These are phyloP conservation scores for Epipyxis sp. DNA, from an alignment of 108 stramenopile species.

Conservation along the genomic window DNA sequence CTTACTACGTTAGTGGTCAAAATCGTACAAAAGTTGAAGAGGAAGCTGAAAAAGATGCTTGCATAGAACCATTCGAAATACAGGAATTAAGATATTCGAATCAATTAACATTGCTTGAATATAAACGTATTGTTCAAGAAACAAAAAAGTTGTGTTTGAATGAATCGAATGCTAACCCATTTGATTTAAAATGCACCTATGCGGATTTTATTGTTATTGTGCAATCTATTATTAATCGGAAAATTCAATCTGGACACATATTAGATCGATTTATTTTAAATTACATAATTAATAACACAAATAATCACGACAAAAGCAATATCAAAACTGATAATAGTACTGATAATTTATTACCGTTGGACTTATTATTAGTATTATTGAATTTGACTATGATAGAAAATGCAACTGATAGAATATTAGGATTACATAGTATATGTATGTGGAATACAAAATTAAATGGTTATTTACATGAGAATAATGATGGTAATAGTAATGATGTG, in stretches of 20 bases:
- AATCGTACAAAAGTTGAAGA: not conserved
- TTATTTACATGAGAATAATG: too few relatives aligned
- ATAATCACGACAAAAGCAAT: too few relatives aligned
- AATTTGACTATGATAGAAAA: too few relatives aligned
- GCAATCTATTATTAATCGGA: not conserved
- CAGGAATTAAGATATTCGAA: not conserved
- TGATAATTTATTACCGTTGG: too few relatives aligned
- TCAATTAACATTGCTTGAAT: not conserved
- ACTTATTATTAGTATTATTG: too few relatives aligned
- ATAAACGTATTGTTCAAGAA: not conserved
- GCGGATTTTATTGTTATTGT: not conserved
- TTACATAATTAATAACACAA: not conserved
- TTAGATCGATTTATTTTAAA: not conserved
- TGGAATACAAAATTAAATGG: too few relatives aligned
- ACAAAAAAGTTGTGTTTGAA: not conserved
- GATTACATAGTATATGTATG: too few relatives aligned
- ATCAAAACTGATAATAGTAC: too few relatives aligned
- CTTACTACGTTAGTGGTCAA: not conserved
- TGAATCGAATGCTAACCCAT: not conserved
- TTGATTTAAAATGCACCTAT: not conserved
- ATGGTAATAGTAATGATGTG: too few relatives aligned
- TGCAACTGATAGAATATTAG: too few relatives aligned
- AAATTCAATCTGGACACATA: not conserved
- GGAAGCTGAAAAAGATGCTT: not conserved
- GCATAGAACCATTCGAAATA: not conserved